Conservation (phyloP, 768 basidiomycete species). For the Podaxis sp. region DNA sequence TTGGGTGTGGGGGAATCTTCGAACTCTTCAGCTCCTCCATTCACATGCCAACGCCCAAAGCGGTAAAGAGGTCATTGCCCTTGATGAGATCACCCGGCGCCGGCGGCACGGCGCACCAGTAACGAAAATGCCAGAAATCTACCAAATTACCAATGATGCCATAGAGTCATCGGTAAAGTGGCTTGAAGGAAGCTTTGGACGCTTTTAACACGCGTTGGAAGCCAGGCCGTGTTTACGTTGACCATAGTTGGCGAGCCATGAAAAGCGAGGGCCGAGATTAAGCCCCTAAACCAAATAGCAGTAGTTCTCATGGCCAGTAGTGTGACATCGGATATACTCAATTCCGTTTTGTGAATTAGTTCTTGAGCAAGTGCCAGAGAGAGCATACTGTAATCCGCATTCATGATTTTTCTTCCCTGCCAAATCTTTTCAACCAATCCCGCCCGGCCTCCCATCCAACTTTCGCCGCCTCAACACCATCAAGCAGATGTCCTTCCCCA, state of each 20-base stretch:
- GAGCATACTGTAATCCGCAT: not conserved
- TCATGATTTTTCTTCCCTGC: not conserved
- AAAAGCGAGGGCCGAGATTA: not conserved
- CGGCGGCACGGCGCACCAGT: not conserved
- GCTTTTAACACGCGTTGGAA: not conserved
- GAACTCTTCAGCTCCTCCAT: conserved; percentile 1
- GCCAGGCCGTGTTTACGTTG: not conserved
- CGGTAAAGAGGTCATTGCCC: not conserved
- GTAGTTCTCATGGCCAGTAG: not conserved
- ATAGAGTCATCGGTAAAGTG: not conserved
- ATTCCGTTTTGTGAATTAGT: not conserved
- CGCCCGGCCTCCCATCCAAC: conserved; percentile 49
- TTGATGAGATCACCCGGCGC: conserved; percentile 6
- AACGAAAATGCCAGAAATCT: not conserved
- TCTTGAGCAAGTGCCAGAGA: not conserved
- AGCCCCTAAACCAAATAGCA: not conserved
- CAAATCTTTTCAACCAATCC: conserved; percentile 43
- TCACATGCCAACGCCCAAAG: conserved; percentile 9
- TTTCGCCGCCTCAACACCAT: conserved; percentile 59
- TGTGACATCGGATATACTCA: not conserved
- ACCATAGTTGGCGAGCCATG: not conserved
- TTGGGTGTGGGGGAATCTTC: conserved; percentile 3
- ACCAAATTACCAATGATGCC: not conserved
- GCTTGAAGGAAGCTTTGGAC: not conserved
- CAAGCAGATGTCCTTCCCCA: conserved; percentile 61